These are phyloP conservation scores for Monosporozyma solicola DNA, from an alignment of 805 yeast species.

Conservation along the genomic window DNA sequence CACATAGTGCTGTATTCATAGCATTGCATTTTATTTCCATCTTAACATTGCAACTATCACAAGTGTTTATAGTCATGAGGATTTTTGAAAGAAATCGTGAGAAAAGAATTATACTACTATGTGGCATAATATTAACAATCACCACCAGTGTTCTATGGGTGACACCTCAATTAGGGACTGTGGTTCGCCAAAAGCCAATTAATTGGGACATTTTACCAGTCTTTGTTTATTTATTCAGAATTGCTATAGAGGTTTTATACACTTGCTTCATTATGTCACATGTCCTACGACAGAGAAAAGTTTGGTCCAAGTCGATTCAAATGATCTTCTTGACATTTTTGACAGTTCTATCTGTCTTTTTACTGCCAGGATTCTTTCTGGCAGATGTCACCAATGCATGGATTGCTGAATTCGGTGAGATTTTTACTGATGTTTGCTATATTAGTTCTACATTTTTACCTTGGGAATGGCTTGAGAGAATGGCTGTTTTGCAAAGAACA, in stretches of 20 bases:
- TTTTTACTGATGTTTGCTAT: constrained; percentile 65
- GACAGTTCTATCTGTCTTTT: constrained; percentile 45
- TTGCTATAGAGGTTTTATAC: constrained; percentile 60
- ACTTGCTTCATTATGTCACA: constrained; percentile 54
- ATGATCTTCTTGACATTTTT: constrained; percentile 49
- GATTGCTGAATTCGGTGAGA: constrained; percentile 65
- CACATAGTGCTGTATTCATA: constrained; percentile 38
- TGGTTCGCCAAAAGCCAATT: constrained; percentile 18
- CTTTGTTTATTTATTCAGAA: constrained; percentile 62
- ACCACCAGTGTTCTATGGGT: constrained; percentile 65
- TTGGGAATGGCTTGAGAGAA: constrained; percentile 80
- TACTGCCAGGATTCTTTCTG: constrained; percentile 62
- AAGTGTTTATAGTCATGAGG: constrained; percentile 63
- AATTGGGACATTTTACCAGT: constrained; percentile 55
- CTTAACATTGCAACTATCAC: constrained; percentile 51
- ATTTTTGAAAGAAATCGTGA: constrained; percentile 60
- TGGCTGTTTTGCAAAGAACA: constrained; percentile 45
- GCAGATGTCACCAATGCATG: constrained; percentile 70
- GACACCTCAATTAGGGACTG: constrained; percentile 33
- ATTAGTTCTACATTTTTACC: constrained; percentile 63
- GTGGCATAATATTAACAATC: constrained; percentile 46
- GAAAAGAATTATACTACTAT: constrained; percentile 49
- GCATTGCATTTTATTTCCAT: constrained; percentile 51
- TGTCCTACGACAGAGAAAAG: constrained; percentile 42
- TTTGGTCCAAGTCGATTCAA: constrained; percentile 36